Conservation (phyloP, 1,284 basidiomycete species). For the Inonotus obliquus region DNA sequence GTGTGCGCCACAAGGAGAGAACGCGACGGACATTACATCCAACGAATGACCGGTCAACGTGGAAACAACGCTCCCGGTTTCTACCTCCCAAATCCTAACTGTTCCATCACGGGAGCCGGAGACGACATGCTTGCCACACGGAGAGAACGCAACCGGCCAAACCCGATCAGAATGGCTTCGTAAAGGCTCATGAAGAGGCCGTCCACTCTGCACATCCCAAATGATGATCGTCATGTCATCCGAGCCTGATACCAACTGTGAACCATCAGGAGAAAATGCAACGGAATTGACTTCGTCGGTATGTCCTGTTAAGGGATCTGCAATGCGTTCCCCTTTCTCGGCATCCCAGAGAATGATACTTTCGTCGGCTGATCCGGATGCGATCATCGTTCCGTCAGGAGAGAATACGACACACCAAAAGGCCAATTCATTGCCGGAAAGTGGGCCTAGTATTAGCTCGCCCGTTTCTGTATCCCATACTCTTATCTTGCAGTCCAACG, state of each 20-base stretch:
- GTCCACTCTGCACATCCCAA: not conserved
- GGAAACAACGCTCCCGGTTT: not conserved
- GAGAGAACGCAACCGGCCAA: slow-evolving; percentile 1
- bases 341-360: too few relatives aligned
- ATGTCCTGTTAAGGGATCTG: not conserved
- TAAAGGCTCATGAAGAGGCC: not conserved
- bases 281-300: not conserved
- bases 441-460: not conserved
- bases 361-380: not conserved
- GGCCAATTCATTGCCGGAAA: slow-evolving; percentile 13
- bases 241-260: too few relatives aligned
- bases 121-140: not conserved
- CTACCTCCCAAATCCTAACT: not conserved
- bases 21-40: slow-evolving; percentile 21
- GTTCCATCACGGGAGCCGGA: not conserved
- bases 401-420: slow-evolving; percentile 19
- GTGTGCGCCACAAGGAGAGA: slow-evolving; percentile 8
- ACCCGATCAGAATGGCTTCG: not conserved
- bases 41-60: slow-evolving; percentile 13
- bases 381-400: not conserved
- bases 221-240: too few relatives aligned
- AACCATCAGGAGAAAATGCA: slow-evolving; percentile 7
- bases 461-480: not conserved
- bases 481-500: not conserved
- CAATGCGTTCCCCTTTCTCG: not conserved